phyloP scores from a whole-genome alignment of 352 stramenopile genomes.

The Phytophthora meadii region DNA sequence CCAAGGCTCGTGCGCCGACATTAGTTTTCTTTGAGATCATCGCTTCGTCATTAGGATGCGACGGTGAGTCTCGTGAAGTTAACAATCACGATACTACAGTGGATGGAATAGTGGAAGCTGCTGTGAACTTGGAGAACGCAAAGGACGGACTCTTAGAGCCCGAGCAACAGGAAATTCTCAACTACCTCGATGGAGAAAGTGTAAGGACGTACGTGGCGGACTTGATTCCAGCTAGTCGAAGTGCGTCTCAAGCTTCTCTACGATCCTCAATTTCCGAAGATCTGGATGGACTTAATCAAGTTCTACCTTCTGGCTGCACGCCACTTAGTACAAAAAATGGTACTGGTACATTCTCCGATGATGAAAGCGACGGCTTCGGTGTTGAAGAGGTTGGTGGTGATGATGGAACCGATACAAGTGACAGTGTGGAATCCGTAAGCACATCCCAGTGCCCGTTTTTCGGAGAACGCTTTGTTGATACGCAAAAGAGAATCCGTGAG shows the following conservation, averaged over 20 bases:
- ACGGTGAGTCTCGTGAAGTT: constrained; percentile 9
- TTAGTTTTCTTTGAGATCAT: constrained; percentile 76
- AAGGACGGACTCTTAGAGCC: constrained; percentile 14
- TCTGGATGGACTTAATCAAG: constrained; percentile 37
- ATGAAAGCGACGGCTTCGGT: constrained; percentile 36
- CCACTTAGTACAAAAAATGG: constrained; percentile 28
- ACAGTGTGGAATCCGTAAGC: constrained; percentile 23
- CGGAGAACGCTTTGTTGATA: constrained; percentile 91
- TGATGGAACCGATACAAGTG: constrained; percentile 16
- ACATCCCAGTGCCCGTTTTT: constrained; percentile 55
- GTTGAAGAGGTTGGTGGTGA: constrained; percentile 21
- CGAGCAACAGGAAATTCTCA: constrained; percentile 51
- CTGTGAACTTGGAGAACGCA: constrained; percentile 26
- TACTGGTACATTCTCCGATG: constrained; percentile 30
- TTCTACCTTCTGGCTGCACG: constrained; percentile 26
- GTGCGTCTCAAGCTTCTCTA: constrained; percentile 24
- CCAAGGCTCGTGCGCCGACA: constrained; percentile 67
- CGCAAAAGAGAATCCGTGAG: constrained; percentile 82
- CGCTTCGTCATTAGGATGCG: constrained; percentile 27
- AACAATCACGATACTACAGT: constrained; percentile 16
- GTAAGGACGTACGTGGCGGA: constrained; percentile 57
- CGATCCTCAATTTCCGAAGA: constrained; percentile 44
- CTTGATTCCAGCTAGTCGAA: constrained; percentile 34
- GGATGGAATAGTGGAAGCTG: constrained; percentile 33
- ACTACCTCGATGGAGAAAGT: constrained; percentile 62